Conservation (phyloP, 441 rosid species). For the Flueggea neowawraea region DNA sequence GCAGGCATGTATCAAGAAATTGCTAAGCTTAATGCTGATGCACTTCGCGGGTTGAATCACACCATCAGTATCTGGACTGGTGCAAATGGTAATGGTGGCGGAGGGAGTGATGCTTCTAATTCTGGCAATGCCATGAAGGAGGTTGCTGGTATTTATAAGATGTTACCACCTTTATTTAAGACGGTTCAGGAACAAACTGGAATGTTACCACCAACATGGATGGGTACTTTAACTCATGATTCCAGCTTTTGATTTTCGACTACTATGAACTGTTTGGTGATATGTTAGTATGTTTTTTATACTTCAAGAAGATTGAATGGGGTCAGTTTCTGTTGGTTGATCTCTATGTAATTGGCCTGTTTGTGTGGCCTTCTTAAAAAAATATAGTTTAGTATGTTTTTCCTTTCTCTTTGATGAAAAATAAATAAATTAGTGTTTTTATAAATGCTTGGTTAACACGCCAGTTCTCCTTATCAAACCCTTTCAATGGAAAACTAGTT, state of each 20-base stretch:
- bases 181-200: slow-evolving; percentile 72
- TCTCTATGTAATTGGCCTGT: too few species aligned
- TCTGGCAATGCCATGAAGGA: slow-evolving; percentile 36
- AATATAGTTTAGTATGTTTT: too few species aligned
- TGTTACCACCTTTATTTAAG: slow-evolving; percentile 61
- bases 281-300: too few species aligned
- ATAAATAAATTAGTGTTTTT: too few species aligned
- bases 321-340: too few species aligned
- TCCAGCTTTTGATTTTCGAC: neutral
- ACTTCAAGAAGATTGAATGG: too few species aligned
- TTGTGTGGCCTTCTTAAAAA: too few species aligned
- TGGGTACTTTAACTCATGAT: slow-evolving; percentile 31
- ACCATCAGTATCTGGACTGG: slow-evolving; percentile 64
- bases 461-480: too few species aligned
- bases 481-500: too few species aligned
- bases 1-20: slow-evolving; percentile 43
- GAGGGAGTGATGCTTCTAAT: neutral
- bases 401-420: too few species aligned
- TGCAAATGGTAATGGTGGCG: slow-evolving; percentile 19
- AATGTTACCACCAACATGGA: slow-evolving; percentile 60
- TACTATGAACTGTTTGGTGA: too few species aligned
- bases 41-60: slow-evolving; percentile 52
- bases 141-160: slow-evolving; percentile 50
- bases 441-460: too few species aligned
- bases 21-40: slow-evolving; percentile 54